Conservation (phyloP, 148 eudicot genomes). For the Vaccinium myrtillus region DNA sequence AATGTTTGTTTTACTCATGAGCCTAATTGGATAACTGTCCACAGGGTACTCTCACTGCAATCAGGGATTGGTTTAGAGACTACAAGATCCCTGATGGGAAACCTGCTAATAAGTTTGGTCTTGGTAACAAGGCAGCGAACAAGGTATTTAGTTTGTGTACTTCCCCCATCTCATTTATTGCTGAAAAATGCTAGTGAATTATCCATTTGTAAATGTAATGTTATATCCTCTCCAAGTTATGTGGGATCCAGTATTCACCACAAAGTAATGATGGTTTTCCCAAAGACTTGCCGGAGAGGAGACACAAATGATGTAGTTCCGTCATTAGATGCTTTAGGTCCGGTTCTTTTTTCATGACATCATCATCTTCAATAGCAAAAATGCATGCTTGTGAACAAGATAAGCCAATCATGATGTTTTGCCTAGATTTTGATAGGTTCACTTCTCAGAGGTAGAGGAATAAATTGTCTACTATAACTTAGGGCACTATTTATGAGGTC, state of each 20-base stretch:
- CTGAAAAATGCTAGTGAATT: background rate
- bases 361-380: background rate
- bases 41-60: slow-evolving; percentile 94
- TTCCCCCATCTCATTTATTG: background rate
- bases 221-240: background rate
- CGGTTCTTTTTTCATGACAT: background rate
- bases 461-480: background rate
- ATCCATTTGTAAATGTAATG: background rate
- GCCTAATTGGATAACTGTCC: slow-evolving; percentile 1
- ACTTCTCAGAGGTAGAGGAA: background rate
- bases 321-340: background rate
- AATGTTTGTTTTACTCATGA: background rate
- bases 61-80: slow-evolving; percentile 98
- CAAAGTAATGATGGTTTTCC: background rate
- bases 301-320: background rate
- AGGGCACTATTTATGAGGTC: background rate
- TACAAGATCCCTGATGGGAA: slow-evolving; percentile 99
- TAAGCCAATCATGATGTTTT: background rate
- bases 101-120: slow-evolving; percentile 95
- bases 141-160: slow-evolving; percentile 44
- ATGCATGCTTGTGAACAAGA: background rate
- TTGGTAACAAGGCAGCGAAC: slow-evolving; percentile 90
- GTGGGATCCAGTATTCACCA: background rate
- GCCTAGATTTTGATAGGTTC: background rate
- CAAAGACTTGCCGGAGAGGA: background rate